Conservation (phyloP, 1,284 basidiomycete genomes). For the Moesziomyces globuligerus region DNA sequence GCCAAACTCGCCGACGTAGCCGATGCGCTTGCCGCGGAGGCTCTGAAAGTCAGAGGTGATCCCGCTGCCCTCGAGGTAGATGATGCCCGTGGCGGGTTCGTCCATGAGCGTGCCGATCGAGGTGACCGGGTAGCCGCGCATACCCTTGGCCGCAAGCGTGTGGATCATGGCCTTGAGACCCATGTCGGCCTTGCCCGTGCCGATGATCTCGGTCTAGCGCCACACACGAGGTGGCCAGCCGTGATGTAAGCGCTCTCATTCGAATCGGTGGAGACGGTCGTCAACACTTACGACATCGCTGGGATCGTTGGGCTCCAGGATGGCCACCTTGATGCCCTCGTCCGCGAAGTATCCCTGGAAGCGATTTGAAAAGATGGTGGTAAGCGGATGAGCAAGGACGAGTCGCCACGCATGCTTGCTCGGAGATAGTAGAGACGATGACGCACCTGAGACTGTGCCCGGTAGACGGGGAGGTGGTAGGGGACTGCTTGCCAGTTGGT, state of each 20-base stretch:
- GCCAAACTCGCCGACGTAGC: conserved; percentile 69
- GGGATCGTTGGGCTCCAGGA: conserved; percentile 67
- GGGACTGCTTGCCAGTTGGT: conserved; percentile 66
- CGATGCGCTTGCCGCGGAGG: conserved; percentile 68
- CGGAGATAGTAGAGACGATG: background rate
- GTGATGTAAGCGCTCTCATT: background rate
- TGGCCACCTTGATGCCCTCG: conserved; percentile 68
- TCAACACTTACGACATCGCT: conserved; percentile 51
- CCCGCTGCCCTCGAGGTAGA: conserved; percentile 68
- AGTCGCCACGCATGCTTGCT: conserved; percentile 21
- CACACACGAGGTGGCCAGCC: background rate
- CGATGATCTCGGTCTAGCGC: conserved; percentile 62
- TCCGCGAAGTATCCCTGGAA: conserved; percentile 51
- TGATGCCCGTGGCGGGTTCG: conserved; percentile 69
- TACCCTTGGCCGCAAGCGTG: conserved; percentile 67
- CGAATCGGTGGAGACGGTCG: background rate
- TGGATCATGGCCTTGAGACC: conserved; percentile 68
- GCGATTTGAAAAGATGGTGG: background rate
- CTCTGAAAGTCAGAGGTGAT: conserved; percentile 67
- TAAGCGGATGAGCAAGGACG: background rate
- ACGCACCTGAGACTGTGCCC: conserved; percentile 67
- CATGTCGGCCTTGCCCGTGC: conserved; percentile 67
- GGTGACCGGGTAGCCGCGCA: conserved; percentile 67
- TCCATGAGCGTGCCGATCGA: conserved; percentile 67
- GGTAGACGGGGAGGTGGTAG: conserved; percentile 68